These are phyloP conservation scores for Ophiostoma perfectum DNA, from an alignment of 2,329 filamentous ascomycete species.

Conservation along the genomic window DNA sequence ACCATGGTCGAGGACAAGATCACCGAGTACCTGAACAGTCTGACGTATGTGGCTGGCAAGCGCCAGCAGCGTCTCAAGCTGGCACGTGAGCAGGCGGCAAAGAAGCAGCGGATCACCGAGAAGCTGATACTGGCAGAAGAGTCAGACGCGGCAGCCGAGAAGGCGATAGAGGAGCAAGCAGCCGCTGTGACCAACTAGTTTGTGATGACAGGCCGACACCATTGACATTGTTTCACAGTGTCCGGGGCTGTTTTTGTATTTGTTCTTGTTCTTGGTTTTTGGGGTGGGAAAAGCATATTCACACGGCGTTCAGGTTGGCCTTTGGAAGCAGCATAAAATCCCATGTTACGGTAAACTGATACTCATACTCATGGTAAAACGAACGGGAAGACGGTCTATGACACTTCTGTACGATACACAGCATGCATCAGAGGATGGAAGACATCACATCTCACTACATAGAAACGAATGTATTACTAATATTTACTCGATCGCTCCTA, in stretches of 20 bases:
- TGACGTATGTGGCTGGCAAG: conserved; percentile 44
- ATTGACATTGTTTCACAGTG: too few relatives aligned
- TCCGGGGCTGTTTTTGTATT: neutral
- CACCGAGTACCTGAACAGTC: conserved; percentile 53
- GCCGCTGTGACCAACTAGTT: neutral
- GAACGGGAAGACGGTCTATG: neutral
- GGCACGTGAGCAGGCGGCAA: conserved; percentile 19
- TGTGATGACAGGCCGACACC: too few relatives aligned
- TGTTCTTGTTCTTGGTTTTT: neutral
- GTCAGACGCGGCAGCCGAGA: neutral
- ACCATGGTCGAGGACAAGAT: conserved; percentile 71
- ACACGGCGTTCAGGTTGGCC: neutral
- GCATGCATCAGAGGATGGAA: too few relatives aligned
- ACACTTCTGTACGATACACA: too few relatives aligned
- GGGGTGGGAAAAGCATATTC: neutral
- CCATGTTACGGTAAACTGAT: neutral
- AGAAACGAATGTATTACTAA: too few relatives aligned
- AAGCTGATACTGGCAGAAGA: conserved; percentile 4
- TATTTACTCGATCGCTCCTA: too few relatives aligned
- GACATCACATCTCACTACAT: too few relatives aligned
- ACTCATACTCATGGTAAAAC: neutral
- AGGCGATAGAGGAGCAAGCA: neutral
- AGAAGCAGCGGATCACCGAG: conserved; percentile 1
- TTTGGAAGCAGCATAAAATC: neutral
- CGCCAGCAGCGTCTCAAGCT: conserved; percentile 26